These are phyloP conservation scores for Colletotrichum neosansevieriae DNA, from an alignment of 2,329 filamentous ascomycete genomes.

Conservation along the genomic window DNA sequence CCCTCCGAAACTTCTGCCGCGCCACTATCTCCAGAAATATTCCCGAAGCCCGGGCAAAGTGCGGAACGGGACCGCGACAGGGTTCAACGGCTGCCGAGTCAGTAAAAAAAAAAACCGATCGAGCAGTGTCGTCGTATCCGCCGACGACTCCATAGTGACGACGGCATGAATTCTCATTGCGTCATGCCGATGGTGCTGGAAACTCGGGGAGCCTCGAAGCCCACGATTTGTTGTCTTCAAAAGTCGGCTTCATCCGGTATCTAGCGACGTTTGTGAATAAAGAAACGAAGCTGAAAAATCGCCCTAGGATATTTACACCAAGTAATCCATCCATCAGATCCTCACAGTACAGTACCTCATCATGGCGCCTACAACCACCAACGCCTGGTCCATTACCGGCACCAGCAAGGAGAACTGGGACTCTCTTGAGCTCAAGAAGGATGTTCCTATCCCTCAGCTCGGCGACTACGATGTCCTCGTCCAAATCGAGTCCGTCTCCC, in stretches of 20 bases:
- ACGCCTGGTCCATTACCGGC: constrained; percentile 65
- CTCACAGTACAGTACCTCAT: background rate
- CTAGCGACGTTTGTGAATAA: fast-evolving
- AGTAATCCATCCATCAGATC: too few relatives aligned
- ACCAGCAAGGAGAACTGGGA: constrained; percentile 65
- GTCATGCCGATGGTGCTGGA: constrained; percentile 26
- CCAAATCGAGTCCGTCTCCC: constrained; percentile 66
- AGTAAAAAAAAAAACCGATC: background rate
- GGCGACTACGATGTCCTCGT: constrained; percentile 81
- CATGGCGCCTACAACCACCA: constrained; percentile 55
- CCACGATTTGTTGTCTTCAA: constrained; percentile 1
- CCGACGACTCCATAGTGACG: constrained; percentile 23
- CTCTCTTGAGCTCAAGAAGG: constrained; percentile 66
- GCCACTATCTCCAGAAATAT: background rate
- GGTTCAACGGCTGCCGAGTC: constrained; percentile 16
- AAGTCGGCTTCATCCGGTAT: background rate
- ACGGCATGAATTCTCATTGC: constrained; percentile 29
- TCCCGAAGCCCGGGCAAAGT: constrained; percentile 5
- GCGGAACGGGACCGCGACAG: constrained; percentile 11
- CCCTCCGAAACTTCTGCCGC: background rate
- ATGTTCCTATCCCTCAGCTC: constrained; percentile 66
- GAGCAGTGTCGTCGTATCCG: constrained; percentile 18
- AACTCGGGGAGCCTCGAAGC: background rate
- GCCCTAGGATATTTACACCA: too few relatives aligned
- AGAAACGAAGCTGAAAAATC: too few relatives aligned